Percentiles rank a stretch among this genome's conserved stretches.
These are phyloP conservation scores for Hyaloraphidium curvatum DNA, from an alignment of 192 early-diverging fungal genomes.

Conservation along the genomic window DNA sequence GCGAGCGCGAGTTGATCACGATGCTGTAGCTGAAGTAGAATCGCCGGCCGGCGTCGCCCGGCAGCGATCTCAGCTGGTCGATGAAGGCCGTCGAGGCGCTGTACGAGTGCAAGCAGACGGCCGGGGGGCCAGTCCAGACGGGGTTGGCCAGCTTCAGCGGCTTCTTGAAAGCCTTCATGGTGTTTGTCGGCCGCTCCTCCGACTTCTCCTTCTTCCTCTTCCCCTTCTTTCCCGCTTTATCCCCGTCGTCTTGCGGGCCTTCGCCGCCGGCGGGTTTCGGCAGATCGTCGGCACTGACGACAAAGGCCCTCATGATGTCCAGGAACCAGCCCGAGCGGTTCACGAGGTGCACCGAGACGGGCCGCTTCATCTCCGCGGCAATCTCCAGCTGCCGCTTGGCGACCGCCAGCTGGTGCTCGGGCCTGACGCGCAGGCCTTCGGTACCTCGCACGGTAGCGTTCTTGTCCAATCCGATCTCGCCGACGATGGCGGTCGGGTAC, in stretches of 20 bases:
- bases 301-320: constrained; percentile 19
- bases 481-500: constrained; percentile 25
- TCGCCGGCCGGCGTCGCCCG: constrained; percentile 11
- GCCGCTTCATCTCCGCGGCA: constrained; percentile 36
- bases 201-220: constrained; percentile 8
- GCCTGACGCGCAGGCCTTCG: constrained; percentile 17
- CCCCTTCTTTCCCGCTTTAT: constrained; percentile 8
- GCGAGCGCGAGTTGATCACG: constrained; percentile 49
- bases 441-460: constrained; percentile 22
- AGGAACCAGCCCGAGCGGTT: constrained; percentile 44
- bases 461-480: constrained; percentile 46
- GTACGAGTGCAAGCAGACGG: constrained; percentile 75
- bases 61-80: constrained; percentile 20
- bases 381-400: constrained; percentile 48
- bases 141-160: too few relatives aligned
- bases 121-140: too few relatives aligned
- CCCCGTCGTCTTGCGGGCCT: too few relatives aligned
- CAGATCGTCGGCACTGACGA: too few relatives aligned
- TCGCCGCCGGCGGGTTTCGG: too few relatives aligned
- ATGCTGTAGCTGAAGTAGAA: constrained; percentile 63
- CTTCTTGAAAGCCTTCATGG: constrained; percentile 4
- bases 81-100: constrained; percentile 58
- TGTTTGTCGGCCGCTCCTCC: constrained; percentile 8
- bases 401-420: constrained; percentile 25
- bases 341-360: constrained; percentile 62